Evolutionary conservation across 805 yeast genomes (phyloP), one percentile per base, ranked within the genome.

Genomic region (Teunomyces panamensis): DNA sequence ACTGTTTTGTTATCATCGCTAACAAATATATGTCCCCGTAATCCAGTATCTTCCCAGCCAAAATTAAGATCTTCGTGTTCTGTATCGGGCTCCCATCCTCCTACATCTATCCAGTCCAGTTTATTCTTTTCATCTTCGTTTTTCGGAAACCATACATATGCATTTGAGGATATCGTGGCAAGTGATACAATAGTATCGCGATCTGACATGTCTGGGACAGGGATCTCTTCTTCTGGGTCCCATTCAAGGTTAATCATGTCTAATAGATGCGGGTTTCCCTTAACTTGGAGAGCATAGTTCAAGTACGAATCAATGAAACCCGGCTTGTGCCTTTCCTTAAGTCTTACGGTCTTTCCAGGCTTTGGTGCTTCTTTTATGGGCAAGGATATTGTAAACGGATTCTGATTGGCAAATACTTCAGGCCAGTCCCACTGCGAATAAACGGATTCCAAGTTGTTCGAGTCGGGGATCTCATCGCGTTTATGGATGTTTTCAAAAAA

Each of bases 1-100:
- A 89, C 88, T 2, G 83, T 76, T 43, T 75, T 77, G 17, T 71
- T 69, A 49, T 79, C 81, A 43, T 80, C 77, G 42, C 70, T 65
- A 7, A 81, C 83, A 67, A 94, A 94, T 0, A 94, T 81, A 62
- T 94, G 97, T 2, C 99, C 99, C 39, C 99, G 74, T 2, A 94
- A 67, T 0, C 97, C 97, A 51, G 80, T 82, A 8, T 74, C 83
- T 52, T 81, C 78, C 99, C 98, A 94, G 2, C 98, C 98, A 63
- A 85, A 85, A 13, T 84, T 80, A 9, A 68, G 56, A n/a, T 78
- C 73, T n/a, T 69, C 72, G 36, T 78, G 64, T 27, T 74, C 69
- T 50, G 79, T 73, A 73, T 84, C 88, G 0, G 84, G 83, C 0
- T 63, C 67, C 74, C 74, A 72, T 30, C 64, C 71, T 0, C 81